These are phyloP conservation scores for Aotearoamyces nothofagi DNA, from an alignment of 2,329 filamentous ascomycete genomes.

Conservation along the genomic window DNA sequence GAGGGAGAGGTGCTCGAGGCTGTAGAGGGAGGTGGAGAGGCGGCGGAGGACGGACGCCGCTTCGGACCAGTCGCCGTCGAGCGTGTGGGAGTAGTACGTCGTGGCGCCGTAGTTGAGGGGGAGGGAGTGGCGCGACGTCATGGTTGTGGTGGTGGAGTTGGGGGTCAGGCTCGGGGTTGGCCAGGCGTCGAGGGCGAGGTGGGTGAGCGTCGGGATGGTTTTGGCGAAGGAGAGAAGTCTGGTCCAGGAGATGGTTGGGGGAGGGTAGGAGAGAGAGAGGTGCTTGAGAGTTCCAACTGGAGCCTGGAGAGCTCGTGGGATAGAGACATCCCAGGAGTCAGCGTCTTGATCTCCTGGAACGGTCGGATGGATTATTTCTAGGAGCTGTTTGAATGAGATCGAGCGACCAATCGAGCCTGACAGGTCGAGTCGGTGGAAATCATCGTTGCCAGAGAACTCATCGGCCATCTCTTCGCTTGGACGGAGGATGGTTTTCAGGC, in stretches of 20 bases:
- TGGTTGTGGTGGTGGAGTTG: slow-evolving; percentile 31
- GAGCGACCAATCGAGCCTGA: slow-evolving; percentile 34
- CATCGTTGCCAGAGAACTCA: slow-evolving; percentile 21
- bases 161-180: slow-evolving; percentile 42
- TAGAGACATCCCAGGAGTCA: slow-evolving; percentile 13
- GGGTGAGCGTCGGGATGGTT: slow-evolving; percentile 38
- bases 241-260: slow-evolving; percentile 34
- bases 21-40: slow-evolving; percentile 37
- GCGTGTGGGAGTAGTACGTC: slow-evolving; percentile 38
- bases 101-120: slow-evolving; percentile 35
- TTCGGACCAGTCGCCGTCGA: slow-evolving; percentile 45
- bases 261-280: slow-evolving; percentile 35
- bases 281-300: slow-evolving; percentile 40
- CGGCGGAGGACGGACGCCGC: slow-evolving; percentile 37
- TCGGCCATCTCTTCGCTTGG: slow-evolving; percentile 11
- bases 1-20: slow-evolving; percentile 44
- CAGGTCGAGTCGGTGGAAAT: slow-evolving; percentile 37
- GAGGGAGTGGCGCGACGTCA: slow-evolving; percentile 27
- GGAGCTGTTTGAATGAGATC: slow-evolving; percentile 35
- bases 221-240: slow-evolving; percentile 38
- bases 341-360: slow-evolving; percentile 4
- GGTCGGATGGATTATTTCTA: slow-evolving; percentile 28
- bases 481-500: slow-evolving; percentile 31
- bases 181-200: slow-evolving; percentile 47
- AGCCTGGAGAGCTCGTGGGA: slow-evolving; percentile 9